Percentiles rank a stretch among this genome's conserved stretches.
These are phyloP conservation scores for Spiraea crenata DNA, from an alignment of 331 rosid species.

Conservation along the genomic window DNA sequence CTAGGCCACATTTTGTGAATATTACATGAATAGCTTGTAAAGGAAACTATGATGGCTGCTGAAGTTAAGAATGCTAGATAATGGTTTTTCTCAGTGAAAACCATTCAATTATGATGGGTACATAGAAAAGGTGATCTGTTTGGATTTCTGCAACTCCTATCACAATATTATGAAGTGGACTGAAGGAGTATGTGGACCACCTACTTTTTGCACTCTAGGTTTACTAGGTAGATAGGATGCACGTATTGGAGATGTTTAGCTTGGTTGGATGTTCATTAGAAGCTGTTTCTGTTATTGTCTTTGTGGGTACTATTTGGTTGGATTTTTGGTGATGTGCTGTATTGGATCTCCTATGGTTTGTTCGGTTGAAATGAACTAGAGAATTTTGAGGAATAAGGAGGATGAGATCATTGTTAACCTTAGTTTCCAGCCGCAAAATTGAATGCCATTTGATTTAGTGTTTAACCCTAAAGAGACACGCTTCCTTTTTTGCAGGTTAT, in stretches of 20 bases:
- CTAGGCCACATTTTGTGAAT: too few species aligned
- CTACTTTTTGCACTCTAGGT: neutral
- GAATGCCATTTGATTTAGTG: neutral
- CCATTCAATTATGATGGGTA: neutral
- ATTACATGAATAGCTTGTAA: neutral
- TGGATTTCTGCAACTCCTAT: neutral
- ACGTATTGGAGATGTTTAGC: too few species aligned
- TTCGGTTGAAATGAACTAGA: too few species aligned
- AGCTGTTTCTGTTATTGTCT: too few species aligned
- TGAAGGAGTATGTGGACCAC: neutral
- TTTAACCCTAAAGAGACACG: neutral
- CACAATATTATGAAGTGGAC: too few species aligned
- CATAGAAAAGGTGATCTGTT: neutral
- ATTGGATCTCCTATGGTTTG: too few species aligned
- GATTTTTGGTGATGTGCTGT: too few species aligned
- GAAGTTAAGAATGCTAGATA: neutral
- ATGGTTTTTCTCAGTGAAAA: neutral
- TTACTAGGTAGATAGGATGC: neutral
- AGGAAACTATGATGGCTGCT: neutral
- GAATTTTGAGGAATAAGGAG: too few species aligned
- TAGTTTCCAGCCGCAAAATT: neutral
- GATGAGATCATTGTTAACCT: too few species aligned
- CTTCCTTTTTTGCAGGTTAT: conserved; percentile 41
- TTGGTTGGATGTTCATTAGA: too few species aligned
- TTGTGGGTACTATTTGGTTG: too few species aligned